These are phyloP conservation scores for Vitis labrusca DNA, from an alignment of 164 flowering plant genomes.

Conservation along the genomic window DNA sequence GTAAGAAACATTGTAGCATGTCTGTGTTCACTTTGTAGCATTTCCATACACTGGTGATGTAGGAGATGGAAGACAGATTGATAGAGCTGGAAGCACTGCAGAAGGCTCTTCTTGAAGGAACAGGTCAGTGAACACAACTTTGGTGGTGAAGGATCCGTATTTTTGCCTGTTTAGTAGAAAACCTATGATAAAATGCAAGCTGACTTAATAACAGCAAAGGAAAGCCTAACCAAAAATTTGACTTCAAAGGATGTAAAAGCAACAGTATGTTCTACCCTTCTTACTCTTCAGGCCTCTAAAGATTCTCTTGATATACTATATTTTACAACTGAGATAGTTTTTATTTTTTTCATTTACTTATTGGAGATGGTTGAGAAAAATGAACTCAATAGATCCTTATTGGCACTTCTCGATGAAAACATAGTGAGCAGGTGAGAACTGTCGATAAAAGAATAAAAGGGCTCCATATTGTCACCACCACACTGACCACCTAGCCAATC, in stretches of 20 bases:
- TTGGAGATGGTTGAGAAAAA: slow-evolving; percentile 84
- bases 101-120: slow-evolving; percentile 82
- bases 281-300: background rate
- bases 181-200: slow-evolving; percentile 73
- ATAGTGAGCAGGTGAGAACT: slow-evolving; percentile 68
- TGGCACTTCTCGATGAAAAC: slow-evolving; percentile 89
- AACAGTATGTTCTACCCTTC: slow-evolving; percentile 46
- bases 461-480: no score
- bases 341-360: slow-evolving; percentile 43
- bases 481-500: no score
- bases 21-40: background rate
- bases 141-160: background rate
- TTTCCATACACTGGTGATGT: slow-evolving; percentile 12
- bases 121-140: slow-evolving; percentile 40
- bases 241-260: slow-evolving; percentile 77
- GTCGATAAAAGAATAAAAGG: background rate
- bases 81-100: slow-evolving; percentile 84
- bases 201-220: slow-evolving; percentile 58
- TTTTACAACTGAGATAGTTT: slow-evolving; percentile 3
- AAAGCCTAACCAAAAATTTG: slow-evolving; percentile 67
- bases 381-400: slow-evolving; percentile 67
- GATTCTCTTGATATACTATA: background rate
- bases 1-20: background rate
- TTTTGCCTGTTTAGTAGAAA: background rate
- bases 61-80: slow-evolving; percentile 85